Base-by-base conservation (phyloP, 495 filamentous ascomycete genomes). In the Halenospora varia region DNA sequence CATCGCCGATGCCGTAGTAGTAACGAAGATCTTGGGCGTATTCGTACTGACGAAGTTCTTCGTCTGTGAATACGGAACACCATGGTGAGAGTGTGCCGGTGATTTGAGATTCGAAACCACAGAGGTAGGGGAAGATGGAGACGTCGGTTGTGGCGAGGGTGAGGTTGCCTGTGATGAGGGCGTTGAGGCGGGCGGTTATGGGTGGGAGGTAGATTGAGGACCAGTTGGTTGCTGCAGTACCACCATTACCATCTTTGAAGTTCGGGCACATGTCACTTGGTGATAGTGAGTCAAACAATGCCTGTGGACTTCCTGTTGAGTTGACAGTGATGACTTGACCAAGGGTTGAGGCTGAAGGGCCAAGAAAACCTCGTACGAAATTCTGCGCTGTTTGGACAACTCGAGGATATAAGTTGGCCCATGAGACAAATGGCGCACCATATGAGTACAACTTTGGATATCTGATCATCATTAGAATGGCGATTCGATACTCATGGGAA, bases 11-110 rank as follows among this genome's bases (percentile, higher is more conserved):
- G 22, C 78, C 77, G 52, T 83, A 83, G 62, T 78, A 86, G 61
- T 84, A 84, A 18, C 80, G 74, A 53, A 84, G 64, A 66, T 84
- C 81, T 51, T 84, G 80, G 0, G 75, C 73, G 63, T 84, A 86
- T 54, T 82, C 79, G 61, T 86, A 83, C 56, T 75, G 59, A 47
- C 67, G 67, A 18, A 82, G 69, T 63, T 84, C 81, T 0, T 75
- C 63, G 25, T 81, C 66, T 2, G 74, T 76, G 59, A 84, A 79
- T 17, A 79, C 69, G 45, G 65, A 64, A 53, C 82, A 84, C 73
- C 75, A 86, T 0, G 79, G 75, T 15, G 77, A 81, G 2, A 73
- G 63, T 4, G 62, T 67, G 10, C 82, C 81, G 0, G 71, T 80
- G 59, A 84, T 82, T 61, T 83, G 81, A 4, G 73, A 77, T 60